These are phyloP conservation scores for Micractinium conductrix DNA, from an alignment of 139 green algal genomes.

Conservation along the genomic window DNA sequence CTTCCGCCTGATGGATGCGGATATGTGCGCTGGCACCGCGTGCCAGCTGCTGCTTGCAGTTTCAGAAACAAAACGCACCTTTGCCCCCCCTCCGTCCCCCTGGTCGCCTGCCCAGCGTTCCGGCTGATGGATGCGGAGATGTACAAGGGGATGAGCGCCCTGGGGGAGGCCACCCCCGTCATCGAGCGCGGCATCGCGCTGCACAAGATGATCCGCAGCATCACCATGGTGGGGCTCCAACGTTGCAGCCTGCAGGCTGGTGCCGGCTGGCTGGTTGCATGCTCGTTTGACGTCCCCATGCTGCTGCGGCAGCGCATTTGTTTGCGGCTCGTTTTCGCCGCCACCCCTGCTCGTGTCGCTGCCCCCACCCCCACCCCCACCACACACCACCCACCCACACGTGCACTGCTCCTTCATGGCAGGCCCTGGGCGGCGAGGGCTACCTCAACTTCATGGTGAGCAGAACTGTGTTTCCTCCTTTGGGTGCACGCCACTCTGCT, in stretches of 20 bases:
- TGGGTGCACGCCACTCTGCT: too few relatives aligned
- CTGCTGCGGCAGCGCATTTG: too few relatives aligned
- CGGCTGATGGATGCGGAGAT: constrained; percentile 80
- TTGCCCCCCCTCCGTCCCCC: background rate
- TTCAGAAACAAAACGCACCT: background rate
- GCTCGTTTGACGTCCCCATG: too few relatives aligned
- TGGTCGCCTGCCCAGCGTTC: constrained; percentile 41
- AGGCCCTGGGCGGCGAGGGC: constrained; percentile 77
- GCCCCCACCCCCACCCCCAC: background rate
- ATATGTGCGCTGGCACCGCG: too few relatives aligned
- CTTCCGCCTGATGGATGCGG: background rate
- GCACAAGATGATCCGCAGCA: constrained; percentile 82
- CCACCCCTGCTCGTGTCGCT: background rate
- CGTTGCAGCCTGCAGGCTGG: too few relatives aligned
- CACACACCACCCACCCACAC: background rate
- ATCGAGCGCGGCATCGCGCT: constrained; percentile 80
- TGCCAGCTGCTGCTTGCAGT: background rate
- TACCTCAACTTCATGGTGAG: constrained; percentile 68
- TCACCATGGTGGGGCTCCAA: constrained; percentile 45
- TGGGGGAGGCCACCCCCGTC: constrained; percentile 48
- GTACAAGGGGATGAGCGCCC: constrained; percentile 81
- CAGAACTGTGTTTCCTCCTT: background rate
- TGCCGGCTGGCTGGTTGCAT: too few relatives aligned
- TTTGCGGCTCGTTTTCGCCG: too few relatives aligned
- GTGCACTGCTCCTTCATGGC: background rate